Conservation (phyloP, 202 grass and related monocot species). For the Carex arenaria region DNA sequence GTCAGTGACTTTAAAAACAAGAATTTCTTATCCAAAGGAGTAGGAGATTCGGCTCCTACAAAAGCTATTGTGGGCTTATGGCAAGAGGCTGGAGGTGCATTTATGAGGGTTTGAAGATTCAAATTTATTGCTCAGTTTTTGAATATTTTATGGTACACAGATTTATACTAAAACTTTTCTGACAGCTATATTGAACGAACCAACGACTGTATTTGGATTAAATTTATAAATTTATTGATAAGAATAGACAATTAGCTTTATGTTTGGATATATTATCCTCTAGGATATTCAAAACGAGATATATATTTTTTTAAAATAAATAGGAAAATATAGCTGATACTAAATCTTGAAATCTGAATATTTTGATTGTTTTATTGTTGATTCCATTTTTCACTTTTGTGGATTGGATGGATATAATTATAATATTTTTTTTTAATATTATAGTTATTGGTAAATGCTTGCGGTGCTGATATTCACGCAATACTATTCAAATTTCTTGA, state of each 20-base stretch:
- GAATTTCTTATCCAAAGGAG: too few species aligned
- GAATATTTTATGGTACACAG: not conserved
- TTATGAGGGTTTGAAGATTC: not conserved
- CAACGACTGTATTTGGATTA: not conserved
- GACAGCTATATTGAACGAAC: not conserved
- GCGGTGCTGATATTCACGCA: too few species aligned
- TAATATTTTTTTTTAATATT: too few species aligned
- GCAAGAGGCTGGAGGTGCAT: not conserved
- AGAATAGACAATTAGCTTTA: not conserved
- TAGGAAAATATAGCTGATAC: not conserved
- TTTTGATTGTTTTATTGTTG: not conserved
- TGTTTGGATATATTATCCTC: not conserved
- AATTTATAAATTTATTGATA: not conserved
- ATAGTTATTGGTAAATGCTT: too few species aligned
- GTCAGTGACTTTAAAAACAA: too few species aligned
- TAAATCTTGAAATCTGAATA: not conserved
- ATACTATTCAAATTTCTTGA: too few species aligned
- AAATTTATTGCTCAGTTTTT: not conserved
- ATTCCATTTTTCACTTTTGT: too few species aligned
- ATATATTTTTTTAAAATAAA: not conserved
- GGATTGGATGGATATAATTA: too few species aligned
- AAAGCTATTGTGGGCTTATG: not conserved
- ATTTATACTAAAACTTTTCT: not conserved
- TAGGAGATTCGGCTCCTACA: too few species aligned
- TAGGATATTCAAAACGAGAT: not conserved